Evolutionary conservation across 169 alveolate species (phyloP), one percentile per base, ranked within the genome.

Genomic region (Condylostoma magnum): DNA sequence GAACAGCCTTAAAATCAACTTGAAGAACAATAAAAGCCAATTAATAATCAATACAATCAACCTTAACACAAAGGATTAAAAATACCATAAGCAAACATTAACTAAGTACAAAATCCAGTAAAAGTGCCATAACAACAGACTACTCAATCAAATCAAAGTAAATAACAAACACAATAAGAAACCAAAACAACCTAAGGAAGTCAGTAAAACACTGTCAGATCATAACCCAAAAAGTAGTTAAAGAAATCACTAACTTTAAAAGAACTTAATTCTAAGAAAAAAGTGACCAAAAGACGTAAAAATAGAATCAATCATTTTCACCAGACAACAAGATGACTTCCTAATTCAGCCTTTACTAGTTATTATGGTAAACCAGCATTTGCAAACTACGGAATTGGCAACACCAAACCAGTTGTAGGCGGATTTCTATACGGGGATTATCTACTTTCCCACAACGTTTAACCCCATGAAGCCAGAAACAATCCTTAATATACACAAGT

Each of bases 301-400:
- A 57, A 79, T 31, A 83, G 91, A 79, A 78, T 90, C 10, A 77
- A 82, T 37, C 36, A 86, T 27, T 76, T 86, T 41, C 58, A 84
- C 50, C 78, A 78, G 25, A 79, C 92, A 10, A 81, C 96, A 5
- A 74, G 96, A 69, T 90, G 96, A 94, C 60, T 90, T 18, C 91
- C 96, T 36, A 89, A 90, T 57, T 56, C 89, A 31, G 90, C 94
- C 6, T 85, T 84, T 51, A 86, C 90, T 15, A 87, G 93, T 34
- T 87, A 85, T 71, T 90, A 83, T 65, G 96, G 94, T 6, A 90
- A 90, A 71, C 96, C 96, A 53, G 94, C 93, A 6, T 90, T 86
- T 73, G 93, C 82, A 66, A 79, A 84, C 37, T 90, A 90, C 67
- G 96, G 94, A 20, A 75, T 68, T 37, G 93, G 90, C 3, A 90